Conservation (phyloP, 805 yeast species). For the Naumovozyma castellii region DNA sequence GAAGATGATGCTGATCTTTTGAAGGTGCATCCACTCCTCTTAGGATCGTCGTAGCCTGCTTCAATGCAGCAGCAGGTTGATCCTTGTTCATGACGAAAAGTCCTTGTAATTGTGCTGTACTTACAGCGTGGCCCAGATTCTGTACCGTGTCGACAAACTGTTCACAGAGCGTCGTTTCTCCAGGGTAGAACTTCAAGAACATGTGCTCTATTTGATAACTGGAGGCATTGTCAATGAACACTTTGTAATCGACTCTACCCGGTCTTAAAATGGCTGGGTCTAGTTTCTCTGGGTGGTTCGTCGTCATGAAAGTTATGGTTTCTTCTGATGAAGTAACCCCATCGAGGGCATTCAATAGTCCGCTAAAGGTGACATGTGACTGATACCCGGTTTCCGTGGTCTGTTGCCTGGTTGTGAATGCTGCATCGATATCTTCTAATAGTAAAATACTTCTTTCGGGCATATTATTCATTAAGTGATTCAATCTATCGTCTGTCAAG, state of each 20-base stretch:
- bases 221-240: slow-evolving; percentile 78
- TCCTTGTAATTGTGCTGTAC: slow-evolving; percentile 94
- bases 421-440: slow-evolving; percentile 92
- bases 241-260: slow-evolving; percentile 84
- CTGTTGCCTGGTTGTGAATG: slow-evolving; percentile 76
- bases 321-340: slow-evolving; percentile 98
- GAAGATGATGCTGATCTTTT: too few species aligned
- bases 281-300: slow-evolving; percentile 88
- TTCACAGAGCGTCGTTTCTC: slow-evolving; percentile 43
- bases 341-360: slow-evolving; percentile 84
- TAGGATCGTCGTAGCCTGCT: neutral
- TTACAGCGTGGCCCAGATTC: slow-evolving; percentile 37
- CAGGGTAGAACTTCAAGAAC: slow-evolving; percentile 81
- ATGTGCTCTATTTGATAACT: slow-evolving; percentile 67
- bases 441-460: slow-evolving; percentile 81
- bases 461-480: slow-evolving; percentile 91
- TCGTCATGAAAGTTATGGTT: slow-evolving; percentile 93
- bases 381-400: slow-evolving; percentile 65
- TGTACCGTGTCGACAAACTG: slow-evolving; percentile 29
- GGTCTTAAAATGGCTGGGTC: slow-evolving; percentile 93
- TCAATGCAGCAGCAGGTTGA: slow-evolving; percentile 65
- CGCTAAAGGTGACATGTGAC: slow-evolving; percentile 92
- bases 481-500: slow-evolving; percentile 86
- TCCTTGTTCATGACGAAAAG: slow-evolving; percentile 86
- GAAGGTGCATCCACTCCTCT: neutral